Evolutionary conservation across 805 yeast genomes (phyloP).

Genomic region (Sugiyamaella marilandica): DNA sequence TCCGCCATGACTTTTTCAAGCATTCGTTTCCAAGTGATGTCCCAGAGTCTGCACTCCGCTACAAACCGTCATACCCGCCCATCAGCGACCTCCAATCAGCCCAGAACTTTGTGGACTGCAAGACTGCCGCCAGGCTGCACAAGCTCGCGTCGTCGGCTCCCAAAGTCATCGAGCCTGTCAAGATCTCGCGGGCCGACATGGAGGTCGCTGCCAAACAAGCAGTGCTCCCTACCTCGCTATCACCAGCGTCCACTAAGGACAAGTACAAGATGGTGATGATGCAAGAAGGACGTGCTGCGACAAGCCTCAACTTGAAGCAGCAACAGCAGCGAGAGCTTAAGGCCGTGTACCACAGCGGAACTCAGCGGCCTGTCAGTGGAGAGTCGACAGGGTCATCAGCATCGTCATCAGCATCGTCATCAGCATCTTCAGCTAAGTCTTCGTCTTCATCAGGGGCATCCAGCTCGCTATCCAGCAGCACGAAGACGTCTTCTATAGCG

Average conservation of each 20-base stretch:
- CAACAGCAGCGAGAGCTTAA: constrained; percentile 7
- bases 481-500: not conserved
- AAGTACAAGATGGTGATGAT: constrained; percentile 56
- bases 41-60: constrained; percentile 56
- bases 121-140: constrained; percentile 8
- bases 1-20: constrained; percentile 81
- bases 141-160: not conserved
- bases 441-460: not conserved
- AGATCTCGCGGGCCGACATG: constrained; percentile 30
- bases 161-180: constrained; percentile 11
- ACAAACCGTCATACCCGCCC: constrained; percentile 54
- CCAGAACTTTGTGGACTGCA: constrained; percentile 16
- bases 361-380: not conserved
- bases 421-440: not conserved
- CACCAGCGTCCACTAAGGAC: constrained; percentile 86
- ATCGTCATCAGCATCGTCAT: not conserved
- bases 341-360: not conserved
- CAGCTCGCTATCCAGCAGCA: not conserved
- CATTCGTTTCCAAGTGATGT: constrained; percentile 67
- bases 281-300: constrained; percentile 10
- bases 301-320: constrained; percentile 10
- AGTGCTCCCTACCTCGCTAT: constrained; percentile 79
- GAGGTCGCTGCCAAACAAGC: constrained; percentile 38
- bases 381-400: not conserved
- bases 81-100: constrained; percentile 44